Evolutionary conservation across 1,139 yeast genomes (phyloP), one percentile per base, ranked within the genome.

Genomic region (Sugiyamaella neomexicana): DNA sequence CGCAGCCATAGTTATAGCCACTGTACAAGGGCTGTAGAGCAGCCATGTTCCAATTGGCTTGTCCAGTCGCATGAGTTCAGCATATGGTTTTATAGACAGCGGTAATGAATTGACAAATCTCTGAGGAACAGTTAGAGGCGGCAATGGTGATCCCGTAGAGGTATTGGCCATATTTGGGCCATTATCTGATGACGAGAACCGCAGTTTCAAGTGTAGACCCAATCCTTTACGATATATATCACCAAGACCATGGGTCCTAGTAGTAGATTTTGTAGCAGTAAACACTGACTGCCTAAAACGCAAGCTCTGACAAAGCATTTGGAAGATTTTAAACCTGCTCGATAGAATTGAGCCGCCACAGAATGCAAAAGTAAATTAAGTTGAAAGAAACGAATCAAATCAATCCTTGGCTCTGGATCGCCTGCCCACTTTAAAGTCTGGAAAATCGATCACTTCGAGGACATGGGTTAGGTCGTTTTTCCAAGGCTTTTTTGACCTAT

Each of bases 41-140:
- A 93, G 75, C 78, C 89, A 81, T 0, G 98, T 86, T 0, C 99
- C 99, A 17, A 87, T 95, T 0, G 99, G 99, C 62, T 89, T 89
- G 65, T 95, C 99, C 53, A 93, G 72, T 55, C 99, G 77, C 86
- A 90, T 84, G 54, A 95, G 76, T 66, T 89, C 96, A 44, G 96
- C 95, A 67, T 89, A 93, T 0, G 99, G 99, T 46, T 89, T 83
- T 81, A 85, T 77, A 58, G 78, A 77, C 45, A 75, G 77, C 0
- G 97, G 97, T 23, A 90, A 74, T 32, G 80, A 75, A 2, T 81
- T 75, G 12, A 89, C 79, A 71, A 68, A 60, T 48, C 58, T 55
- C 50, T 67, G 69, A 6, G 71, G 69, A 9, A 58, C 25, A 1
- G 69, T 64, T 23, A 55, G 60, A 48, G 53, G 58, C 43, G 41